phyloP scores from a whole-genome alignment of 2,329 filamentous ascomycete species.

The Periconia macrospinosa region DNA sequence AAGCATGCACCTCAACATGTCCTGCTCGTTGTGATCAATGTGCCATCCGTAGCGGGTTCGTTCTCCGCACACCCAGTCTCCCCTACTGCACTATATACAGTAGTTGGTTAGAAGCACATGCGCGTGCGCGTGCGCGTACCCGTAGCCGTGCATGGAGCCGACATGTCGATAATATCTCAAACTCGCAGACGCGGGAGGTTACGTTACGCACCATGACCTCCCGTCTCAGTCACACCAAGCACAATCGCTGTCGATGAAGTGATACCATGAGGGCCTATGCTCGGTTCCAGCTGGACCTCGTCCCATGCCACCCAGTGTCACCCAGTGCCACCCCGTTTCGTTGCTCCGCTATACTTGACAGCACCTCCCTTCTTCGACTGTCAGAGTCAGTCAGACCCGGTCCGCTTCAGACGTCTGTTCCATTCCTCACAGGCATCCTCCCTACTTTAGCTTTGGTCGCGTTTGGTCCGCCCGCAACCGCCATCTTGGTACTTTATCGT shows the following conservation, averaged over 20 bases:
- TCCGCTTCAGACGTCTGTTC: slow-evolving; percentile 22
- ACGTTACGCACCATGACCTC: slow-evolving; percentile 32
- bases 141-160: slow-evolving; percentile 35
- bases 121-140: slow-evolving; percentile 24
- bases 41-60: too few relatives aligned
- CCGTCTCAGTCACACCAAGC: slow-evolving; percentile 30
- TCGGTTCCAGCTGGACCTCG: slow-evolving; percentile 31
- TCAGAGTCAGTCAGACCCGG: slow-evolving; percentile 18
- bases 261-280: slow-evolving; percentile 23
- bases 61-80: too few relatives aligned
- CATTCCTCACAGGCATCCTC: slow-evolving; percentile 21
- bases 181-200: slow-evolving; percentile 25
- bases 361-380: slow-evolving; percentile 19
- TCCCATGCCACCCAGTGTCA: slow-evolving; percentile 30
- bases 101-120: slow-evolving; percentile 16
- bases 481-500: slow-evolving; percentile 21
- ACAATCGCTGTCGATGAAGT: slow-evolving; percentile 23
- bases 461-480: slow-evolving; percentile 24
- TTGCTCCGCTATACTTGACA: slow-evolving; percentile 28
- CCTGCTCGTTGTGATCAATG: too few relatives aligned
- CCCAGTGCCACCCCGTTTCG: slow-evolving; percentile 12
- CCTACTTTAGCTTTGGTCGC: slow-evolving; percentile 33
- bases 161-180: slow-evolving; percentile 34
- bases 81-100: not conserved
- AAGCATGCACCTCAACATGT: slow-evolving; percentile 4